These are phyloP conservation scores for Haplosporangium gracile DNA, from an alignment of 192 early-diverging fungal genomes.

Conservation along the genomic window DNA sequence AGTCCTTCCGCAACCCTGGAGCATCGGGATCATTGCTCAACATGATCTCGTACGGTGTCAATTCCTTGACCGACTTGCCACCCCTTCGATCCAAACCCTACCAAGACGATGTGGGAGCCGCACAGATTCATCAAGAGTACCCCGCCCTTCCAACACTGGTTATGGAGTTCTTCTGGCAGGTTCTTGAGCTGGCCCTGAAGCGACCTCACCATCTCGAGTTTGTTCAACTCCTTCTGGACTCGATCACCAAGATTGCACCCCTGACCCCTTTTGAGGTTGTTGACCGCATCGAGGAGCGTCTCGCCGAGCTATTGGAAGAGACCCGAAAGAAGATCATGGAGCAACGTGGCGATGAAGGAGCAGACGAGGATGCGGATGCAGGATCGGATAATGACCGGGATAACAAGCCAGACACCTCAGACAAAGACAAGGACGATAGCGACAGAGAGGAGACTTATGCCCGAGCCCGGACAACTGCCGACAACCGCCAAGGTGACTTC, in stretches of 20 bases:
- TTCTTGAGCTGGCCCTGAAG: constrained; percentile 49
- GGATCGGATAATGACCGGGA: constrained; percentile 11
- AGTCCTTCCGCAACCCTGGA: constrained; percentile 54
- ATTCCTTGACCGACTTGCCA: constrained; percentile 42
- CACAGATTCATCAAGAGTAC: constrained; percentile 35
- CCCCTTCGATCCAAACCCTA: constrained; percentile 29
- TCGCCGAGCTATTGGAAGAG: constrained; percentile 50
- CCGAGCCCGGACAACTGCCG: constrained; percentile 26
- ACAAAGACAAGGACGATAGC: constrained; percentile 8
- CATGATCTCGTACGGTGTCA: constrained; percentile 54
- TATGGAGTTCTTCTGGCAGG: constrained; percentile 53
- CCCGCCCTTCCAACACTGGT: constrained; percentile 40
- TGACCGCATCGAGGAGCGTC: constrained; percentile 46
- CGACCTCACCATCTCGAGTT: constrained; percentile 49
- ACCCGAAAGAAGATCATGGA: constrained; percentile 52
- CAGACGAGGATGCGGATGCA: constrained; percentile 3
- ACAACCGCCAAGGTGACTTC: constrained; percentile 24
- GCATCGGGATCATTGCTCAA: constrained; percentile 49
- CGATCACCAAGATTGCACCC: constrained; percentile 45
- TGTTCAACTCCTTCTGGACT: constrained; percentile 43
- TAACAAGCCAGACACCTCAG: not conserved
- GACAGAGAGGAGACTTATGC: constrained; percentile 12
- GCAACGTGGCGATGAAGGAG: constrained; percentile 29
- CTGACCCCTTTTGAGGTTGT: constrained; percentile 45
- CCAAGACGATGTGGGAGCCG: not conserved